A percentile compares a stretch with the other conserved stretches of the same genome.
phyloP scores from a whole-genome alignment of 2,329 filamentous ascomycete genomes.

The Lachnellula subtilissima region DNA sequence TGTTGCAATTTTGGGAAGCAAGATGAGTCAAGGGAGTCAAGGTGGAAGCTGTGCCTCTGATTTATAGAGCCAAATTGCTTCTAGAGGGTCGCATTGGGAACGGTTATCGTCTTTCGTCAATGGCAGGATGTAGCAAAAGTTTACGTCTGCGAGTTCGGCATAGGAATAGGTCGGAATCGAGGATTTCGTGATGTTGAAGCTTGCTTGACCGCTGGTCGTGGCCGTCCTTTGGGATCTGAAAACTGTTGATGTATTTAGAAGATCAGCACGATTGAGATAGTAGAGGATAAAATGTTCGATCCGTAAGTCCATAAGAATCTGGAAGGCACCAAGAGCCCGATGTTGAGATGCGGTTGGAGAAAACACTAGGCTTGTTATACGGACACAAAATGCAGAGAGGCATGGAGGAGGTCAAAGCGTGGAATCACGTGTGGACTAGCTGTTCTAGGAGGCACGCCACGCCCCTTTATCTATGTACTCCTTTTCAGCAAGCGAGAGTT shows the following conservation, averaged over 20 bases:
- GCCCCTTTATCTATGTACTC: too few species aligned
- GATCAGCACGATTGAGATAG: not conserved
- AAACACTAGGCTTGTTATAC: not conserved
- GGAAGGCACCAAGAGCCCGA: not conserved
- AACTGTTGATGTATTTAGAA: too few species aligned
- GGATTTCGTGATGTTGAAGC: too few species aligned
- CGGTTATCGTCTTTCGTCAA: not conserved
- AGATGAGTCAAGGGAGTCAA: not conserved
- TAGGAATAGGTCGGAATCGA: too few species aligned
- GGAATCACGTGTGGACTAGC: not conserved
- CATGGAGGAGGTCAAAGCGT: not conserved
- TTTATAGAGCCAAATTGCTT: not conserved
- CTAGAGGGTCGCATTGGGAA: not conserved
- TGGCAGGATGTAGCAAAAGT: too few species aligned
- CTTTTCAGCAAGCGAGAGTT: too few species aligned
- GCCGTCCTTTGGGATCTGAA: too few species aligned
- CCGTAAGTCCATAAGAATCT: not conserved
- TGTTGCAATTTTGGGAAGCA: slow-evolving; percentile 2
- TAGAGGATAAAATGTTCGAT: not conserved
- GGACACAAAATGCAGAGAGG: not conserved
- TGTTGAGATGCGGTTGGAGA: not conserved
- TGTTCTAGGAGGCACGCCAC: not conserved
- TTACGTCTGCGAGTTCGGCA: too few species aligned
- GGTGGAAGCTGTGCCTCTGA: not conserved
- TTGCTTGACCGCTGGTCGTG: too few species aligned